Evolutionary conservation across 768 basidiomycete species (phyloP).

Genomic region (Boletales sp.): DNA sequence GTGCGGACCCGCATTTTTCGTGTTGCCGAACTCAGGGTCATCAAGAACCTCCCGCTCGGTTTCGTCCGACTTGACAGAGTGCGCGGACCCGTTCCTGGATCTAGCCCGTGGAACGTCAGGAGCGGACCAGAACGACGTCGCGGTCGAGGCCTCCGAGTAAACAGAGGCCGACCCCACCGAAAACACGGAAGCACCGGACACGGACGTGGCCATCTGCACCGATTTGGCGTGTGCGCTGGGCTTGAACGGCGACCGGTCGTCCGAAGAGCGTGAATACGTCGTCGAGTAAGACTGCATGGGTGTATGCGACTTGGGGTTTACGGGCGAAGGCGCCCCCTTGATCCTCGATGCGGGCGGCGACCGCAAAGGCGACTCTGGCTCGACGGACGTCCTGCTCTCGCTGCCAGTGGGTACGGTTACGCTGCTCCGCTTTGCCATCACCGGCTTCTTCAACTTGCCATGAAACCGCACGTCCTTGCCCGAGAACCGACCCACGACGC

Average conservation of each 20-base stretch:
- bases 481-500: conserved; percentile 74
- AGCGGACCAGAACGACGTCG: conserved; percentile 19
- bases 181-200: conserved; percentile 26
- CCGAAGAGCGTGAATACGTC: conserved; percentile 12
- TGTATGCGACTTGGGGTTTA: conserved; percentile 9
- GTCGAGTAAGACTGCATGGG: conserved; percentile 15
- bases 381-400: conserved; percentile 15
- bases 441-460: conserved; percentile 71
- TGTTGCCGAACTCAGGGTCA: conserved; percentile 8
- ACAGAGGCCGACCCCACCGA: conserved; percentile 25
- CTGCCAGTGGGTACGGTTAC: conserved; percentile 4
- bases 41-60: conserved; percentile 17
- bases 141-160: conserved; percentile 27
- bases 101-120: conserved; percentile 3
- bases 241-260: conserved; percentile 8
- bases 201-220: conserved; percentile 17
- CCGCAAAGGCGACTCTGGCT: conserved; percentile 16
- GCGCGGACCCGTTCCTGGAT: conserved; percentile 13
- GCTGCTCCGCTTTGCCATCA: conserved; percentile 64
- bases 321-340: conserved; percentile 18
- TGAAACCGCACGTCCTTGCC: conserved; percentile 65
- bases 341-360: conserved; percentile 17
- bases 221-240: conserved; percentile 17
- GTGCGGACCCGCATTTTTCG: no score
- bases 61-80: conserved; percentile 6